These are phyloP conservation scores for Orbilia oligospora DNA, from an alignment of 2,329 filamentous ascomycete species.

Conservation along the genomic window DNA sequence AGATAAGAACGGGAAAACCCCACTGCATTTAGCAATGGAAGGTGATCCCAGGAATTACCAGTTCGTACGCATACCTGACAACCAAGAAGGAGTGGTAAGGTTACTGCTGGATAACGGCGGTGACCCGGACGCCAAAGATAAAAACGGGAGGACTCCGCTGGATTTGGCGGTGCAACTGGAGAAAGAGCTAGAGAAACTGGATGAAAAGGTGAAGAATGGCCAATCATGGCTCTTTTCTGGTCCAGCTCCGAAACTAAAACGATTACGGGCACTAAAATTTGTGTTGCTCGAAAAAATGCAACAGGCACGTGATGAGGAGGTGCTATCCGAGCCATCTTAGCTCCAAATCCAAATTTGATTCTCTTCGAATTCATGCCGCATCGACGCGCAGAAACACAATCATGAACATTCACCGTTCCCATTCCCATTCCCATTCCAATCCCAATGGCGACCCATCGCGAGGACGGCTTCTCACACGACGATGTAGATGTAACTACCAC, in stretches of 20 bases:
- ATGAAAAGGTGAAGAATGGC: no score
- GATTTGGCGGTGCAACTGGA: not conserved
- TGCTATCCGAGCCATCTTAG: no score
- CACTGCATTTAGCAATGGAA: conserved; percentile 38
- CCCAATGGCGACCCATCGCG: conserved; percentile 18
- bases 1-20: conserved; percentile 38
- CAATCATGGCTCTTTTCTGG: no score
- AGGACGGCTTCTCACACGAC: conserved; percentile 25
- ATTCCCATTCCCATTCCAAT: not conserved
- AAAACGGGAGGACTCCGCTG: not conserved
- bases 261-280: no score
- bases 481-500: conserved; percentile 23
- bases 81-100: no score
- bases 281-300: no score
- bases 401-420: not conserved
- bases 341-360: not conserved
- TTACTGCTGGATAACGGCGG: conserved; percentile 2
- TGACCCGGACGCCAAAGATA: not conserved
- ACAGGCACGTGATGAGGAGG: no score
- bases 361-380: no score
- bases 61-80: no score
- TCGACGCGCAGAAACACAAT: not conserved
- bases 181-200: no score
- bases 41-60: no score
- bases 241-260: no score